Percentiles rank a stretch among this genome's conserved stretches.
Evolutionary conservation across 1,284 basidiomycete species (phyloP).

Genomic region (Ceratobasidium sp.): DNA sequence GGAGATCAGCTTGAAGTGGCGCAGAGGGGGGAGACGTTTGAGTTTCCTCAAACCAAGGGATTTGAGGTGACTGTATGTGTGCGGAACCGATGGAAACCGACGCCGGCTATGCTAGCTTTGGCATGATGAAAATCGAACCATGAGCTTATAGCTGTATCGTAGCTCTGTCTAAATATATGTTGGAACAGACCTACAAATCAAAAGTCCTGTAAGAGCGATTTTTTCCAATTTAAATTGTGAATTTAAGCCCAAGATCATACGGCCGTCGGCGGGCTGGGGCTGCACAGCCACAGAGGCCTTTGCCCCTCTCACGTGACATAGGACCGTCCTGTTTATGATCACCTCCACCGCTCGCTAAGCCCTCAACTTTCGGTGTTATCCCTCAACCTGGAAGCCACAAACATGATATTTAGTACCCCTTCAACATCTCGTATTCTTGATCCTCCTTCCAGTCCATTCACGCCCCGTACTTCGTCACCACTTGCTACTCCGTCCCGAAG

Average conservation of each 20-base stretch:
- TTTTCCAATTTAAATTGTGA: too few species aligned
- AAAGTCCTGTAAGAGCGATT: too few species aligned
- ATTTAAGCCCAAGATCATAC: too few species aligned
- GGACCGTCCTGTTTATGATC: background rate
- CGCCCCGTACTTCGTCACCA: conserved; percentile 37
- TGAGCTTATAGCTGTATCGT: too few species aligned
- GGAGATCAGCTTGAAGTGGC: conserved; percentile 16
- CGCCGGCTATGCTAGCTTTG: background rate
- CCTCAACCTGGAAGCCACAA: background rate
- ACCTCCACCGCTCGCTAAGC: background rate
- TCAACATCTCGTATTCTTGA: conserved; percentile 1
- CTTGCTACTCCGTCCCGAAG: conserved; percentile 31
- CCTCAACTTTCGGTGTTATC: background rate
- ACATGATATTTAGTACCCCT: conserved; percentile 39
- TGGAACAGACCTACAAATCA: too few species aligned
- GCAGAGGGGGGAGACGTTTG: background rate
- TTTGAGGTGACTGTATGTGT: background rate
- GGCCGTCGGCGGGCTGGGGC: background rate
- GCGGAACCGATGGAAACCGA: background rate
- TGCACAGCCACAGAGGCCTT: too few species aligned
- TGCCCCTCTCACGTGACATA: too few species aligned
- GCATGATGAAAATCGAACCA: background rate
- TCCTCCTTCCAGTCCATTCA: conserved; percentile 24
- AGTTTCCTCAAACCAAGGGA: background rate
- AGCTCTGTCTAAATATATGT: too few species aligned